Evolutionary conservation across 2,329 filamentous ascomycete genomes (phyloP), one percentile per base, ranked within the genome.

Genomic region (Colletotrichum agaves): DNA sequence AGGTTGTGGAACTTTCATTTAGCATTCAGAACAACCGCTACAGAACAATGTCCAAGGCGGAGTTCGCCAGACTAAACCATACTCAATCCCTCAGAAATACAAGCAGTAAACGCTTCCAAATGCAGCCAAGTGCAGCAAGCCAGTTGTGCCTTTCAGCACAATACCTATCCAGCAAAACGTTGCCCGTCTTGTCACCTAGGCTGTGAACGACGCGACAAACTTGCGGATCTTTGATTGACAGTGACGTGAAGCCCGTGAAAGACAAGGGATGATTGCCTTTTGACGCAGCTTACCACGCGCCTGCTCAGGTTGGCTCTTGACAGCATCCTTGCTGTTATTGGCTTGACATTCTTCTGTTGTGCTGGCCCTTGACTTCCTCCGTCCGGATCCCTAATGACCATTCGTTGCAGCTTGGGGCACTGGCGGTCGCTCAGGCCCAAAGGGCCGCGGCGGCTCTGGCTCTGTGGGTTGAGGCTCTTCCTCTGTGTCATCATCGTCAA

Each of bases 401-500:
- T 85, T 85, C 69, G 79, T 79, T 11, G 78, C 75, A 52, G 77
- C 72, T 58, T 75, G 74, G 43, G 76, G 73, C 52, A 73, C 71
- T 60, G 83, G 84, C 46, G 83, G 83, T 49, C 83, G 79, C 72
- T 85, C 83, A 15, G 83, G 83, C 11, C 83, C 83, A 69, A 81
- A 85, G 6, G 82, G 76, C 55, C 84, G 78, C 8, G 79, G 80
- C 44, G 77, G 75, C 49, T 69, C 74, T 55, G 76, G 75, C 52
- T 78, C 75, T 63, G 74, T 71, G 65, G 78, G 69, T 65, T 80
- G 81, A 50, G 77, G 72, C 70, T 86, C 84, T 70, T 86, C 85
- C 72, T 87, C 85, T 23, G 82, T 86, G 63, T 86, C 83, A 62
- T 88, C 88, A 74, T 91, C 88, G 73, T 91, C 88, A 73, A 90